Base-by-base conservation (phyloP, 164 flowering plant genomes). In the Tetracentron sinense region DNA sequence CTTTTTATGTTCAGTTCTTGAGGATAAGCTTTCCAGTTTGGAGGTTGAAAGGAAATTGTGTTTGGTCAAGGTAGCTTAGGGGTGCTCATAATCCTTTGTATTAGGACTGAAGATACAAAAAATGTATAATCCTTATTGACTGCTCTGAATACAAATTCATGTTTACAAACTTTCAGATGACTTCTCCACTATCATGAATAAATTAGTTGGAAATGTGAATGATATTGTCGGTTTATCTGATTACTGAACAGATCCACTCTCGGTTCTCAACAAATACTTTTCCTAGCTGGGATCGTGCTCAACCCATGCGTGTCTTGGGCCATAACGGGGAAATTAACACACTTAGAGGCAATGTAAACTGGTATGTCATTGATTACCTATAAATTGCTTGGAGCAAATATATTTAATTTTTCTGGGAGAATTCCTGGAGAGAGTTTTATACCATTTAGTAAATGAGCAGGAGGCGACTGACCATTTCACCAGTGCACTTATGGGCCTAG, bases 271-370 rank as follows among this genome's bases (percentile, higher is more conserved):
- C 99, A 26, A 95, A 95, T 72, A 95, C 99, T 20, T 95, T 95
- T 70, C 99, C 99, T 51, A 95, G 99, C 78, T 95, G 99, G 99
- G 99, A 95, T 77, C 97, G 99, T 71, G 97, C 99, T 74, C 99
- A 95, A 73, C 99, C 99, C 7, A 92, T 95, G 99, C 97, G 99
- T 60, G 78, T 95, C 52, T 65, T 95, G 66, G 99, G 98, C 55
- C 99, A 95, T 73, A 95, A 95, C 78, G 99, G 99, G 35, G 99
- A 95, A 74, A 95, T 95, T 54, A 95, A 95, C 71, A 95, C 99
- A 12, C 96, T 95, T 38, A 81, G 95, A 42, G 99, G 99, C 74
- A 95, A 95, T 72, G 87, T 87, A 11, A 95, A 95, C 71, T 95
- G 99, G 99, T 95, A 81, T 42, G 75, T 66, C n/a, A 3, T 26